phyloP scores from a whole-genome alignment of 345 rosid species.

The Brassica nigra region DNA sequence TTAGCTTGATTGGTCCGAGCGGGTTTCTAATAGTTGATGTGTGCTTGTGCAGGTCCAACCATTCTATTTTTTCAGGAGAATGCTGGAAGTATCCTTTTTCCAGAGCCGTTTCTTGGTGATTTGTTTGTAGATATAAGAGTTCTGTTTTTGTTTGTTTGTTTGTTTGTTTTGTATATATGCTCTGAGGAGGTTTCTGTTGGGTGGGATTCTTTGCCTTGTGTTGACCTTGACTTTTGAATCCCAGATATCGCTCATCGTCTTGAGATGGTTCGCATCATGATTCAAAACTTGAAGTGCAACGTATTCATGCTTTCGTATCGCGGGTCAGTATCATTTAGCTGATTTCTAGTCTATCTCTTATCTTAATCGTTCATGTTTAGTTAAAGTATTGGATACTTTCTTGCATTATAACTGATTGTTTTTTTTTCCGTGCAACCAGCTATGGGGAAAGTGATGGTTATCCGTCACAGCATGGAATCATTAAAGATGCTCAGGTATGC shows the following conservation, averaged over 20 bases:
- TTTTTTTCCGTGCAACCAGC: constrained; percentile 44
- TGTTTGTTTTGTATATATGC: not conserved
- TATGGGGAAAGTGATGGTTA: constrained; percentile 96
- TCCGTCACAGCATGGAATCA: constrained; percentile 95
- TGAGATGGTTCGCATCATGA: constrained; percentile 90
- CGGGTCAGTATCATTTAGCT: constrained; percentile 56
- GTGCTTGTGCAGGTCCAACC: constrained; percentile 82
- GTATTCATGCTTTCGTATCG: constrained; percentile 99
- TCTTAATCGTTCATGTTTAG: not conserved
- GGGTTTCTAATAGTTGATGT: not conserved
- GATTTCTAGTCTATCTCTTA: not conserved
- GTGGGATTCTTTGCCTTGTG: constrained; percentile 5
- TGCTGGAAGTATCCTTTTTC: constrained; percentile 96
- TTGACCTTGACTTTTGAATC: constrained; percentile 55
- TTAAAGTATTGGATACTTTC: not conserved
- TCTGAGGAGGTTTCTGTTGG: constrained; percentile 15
- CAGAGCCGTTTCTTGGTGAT: constrained; percentile 5
- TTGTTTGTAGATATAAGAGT: not conserved
- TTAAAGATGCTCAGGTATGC: constrained; percentile 87
- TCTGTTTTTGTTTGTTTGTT: constrained; percentile 2
- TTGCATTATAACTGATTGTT: constrained; percentile 25
- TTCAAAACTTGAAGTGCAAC: constrained; percentile 86
- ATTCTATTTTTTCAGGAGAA: constrained; percentile 96
- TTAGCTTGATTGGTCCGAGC: no score
- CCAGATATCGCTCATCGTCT: constrained; percentile 97